Conservation (phyloP, 2,329 filamentous ascomycete species). For the Fusarium bactridioides region DNA sequence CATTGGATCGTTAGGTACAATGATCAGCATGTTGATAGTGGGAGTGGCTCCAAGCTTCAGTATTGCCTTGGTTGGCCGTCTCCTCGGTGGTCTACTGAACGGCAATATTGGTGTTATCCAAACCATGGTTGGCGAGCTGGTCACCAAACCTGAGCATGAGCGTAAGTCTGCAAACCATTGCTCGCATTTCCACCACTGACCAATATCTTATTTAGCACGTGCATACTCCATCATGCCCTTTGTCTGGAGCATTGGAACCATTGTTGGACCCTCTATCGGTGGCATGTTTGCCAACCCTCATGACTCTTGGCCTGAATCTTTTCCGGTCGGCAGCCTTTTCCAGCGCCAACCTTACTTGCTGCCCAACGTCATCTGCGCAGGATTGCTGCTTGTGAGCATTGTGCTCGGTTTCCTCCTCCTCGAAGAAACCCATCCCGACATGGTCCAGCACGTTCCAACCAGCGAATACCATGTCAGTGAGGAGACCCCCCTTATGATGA, state of each 20-base stretch:
- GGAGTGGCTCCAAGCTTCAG: constrained; percentile 86
- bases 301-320: constrained; percentile 74
- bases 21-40: constrained; percentile 82
- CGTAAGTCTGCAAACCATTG: constrained; percentile 64
- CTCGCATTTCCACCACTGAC: background rate
- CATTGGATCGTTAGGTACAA: constrained; percentile 81
- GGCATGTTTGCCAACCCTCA: constrained; percentile 85
- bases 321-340: constrained; percentile 75
- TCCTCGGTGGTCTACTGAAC: constrained; percentile 83
- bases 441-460: constrained; percentile 61
- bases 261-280: constrained; percentile 87
- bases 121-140: constrained; percentile 91
- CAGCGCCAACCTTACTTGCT: constrained; percentile 84
- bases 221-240: constrained; percentile 95
- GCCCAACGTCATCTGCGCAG: constrained; percentile 85
- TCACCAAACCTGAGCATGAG: constrained; percentile 84
- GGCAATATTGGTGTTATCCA: constrained; percentile 92
- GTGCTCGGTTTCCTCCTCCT: constrained; percentile 81
- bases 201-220: constrained; percentile 64
- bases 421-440: constrained; percentile 88
- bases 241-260: constrained; percentile 90
- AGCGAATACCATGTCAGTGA: constrained; percentile 63
- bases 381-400: constrained; percentile 79
- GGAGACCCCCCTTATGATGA: constrained; percentile 78
- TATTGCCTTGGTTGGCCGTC: constrained; percentile 79